phyloP scores from a whole-genome alignment of 108 stramenopile species.

The Discostella pseudostelligera region DNA sequence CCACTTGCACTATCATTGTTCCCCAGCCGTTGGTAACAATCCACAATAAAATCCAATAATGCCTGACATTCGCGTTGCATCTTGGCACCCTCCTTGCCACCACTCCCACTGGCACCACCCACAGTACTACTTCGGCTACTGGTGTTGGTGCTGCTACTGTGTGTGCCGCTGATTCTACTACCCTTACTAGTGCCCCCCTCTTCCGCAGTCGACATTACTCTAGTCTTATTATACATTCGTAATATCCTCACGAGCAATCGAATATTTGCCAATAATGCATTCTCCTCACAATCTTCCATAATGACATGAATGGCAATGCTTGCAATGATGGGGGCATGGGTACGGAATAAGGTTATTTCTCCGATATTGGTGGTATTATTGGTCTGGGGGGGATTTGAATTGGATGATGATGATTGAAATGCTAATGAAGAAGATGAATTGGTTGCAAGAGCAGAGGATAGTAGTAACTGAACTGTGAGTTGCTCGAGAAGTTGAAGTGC shows the following conservation, averaged over 20 bases:
- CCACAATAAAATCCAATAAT: slow-evolving; percentile 22
- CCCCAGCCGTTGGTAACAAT: slow-evolving; percentile 15
- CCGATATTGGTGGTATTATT: background rate
- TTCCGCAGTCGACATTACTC: background rate
- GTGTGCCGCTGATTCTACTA: background rate
- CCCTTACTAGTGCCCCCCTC: background rate
- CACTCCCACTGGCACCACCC: background rate
- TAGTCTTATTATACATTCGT: slow-evolving; percentile 2
- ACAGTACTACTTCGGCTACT: background rate
- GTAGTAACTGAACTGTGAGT: background rate
- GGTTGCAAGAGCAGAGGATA: background rate
- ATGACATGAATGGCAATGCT: slow-evolving; percentile 10
- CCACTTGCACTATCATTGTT: slow-evolving; percentile 5
- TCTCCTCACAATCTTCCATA: slow-evolving; percentile 3
- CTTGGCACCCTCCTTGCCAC: background rate
- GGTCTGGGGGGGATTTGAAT: background rate
- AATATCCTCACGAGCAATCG: slow-evolving; percentile 8
- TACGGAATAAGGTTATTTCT: background rate
- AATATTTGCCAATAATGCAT: slow-evolving; percentile 5
- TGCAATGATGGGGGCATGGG: background rate
- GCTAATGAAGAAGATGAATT: background rate
- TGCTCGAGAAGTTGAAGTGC: slow-evolving; percentile 7
- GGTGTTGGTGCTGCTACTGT: background rate
- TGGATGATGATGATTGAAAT: background rate
- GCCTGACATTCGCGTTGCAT: slow-evolving; percentile 20